Conservation (phyloP, 2,329 filamentous ascomycete species). For the Aspergillus clavatus region DNA sequence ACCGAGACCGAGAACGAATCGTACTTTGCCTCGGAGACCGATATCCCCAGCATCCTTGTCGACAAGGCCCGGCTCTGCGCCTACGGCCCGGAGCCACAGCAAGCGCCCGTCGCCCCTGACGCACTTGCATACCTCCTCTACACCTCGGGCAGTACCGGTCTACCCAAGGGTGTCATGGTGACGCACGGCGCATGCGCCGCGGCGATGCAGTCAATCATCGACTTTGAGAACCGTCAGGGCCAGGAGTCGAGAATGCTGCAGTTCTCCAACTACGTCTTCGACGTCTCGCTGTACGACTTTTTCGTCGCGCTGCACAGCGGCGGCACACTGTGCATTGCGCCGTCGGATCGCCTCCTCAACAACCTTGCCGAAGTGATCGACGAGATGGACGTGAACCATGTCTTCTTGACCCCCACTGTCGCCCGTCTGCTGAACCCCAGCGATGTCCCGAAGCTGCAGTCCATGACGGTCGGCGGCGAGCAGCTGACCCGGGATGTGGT, state of each 20-base stretch:
- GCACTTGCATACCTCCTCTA: not conserved
- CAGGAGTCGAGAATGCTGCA: conserved; percentile 7
- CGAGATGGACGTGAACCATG: conserved; percentile 4
- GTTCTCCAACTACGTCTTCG: conserved; percentile 14
- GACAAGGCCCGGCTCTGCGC: not conserved
- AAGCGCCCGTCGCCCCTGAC: not conserved
- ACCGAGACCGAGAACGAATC: not conserved
- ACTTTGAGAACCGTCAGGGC: not conserved
- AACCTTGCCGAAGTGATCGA: conserved; percentile 6
- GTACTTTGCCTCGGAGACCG: not conserved
- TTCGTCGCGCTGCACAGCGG: conserved; percentile 6
- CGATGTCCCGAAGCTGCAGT: conserved; percentile 9
- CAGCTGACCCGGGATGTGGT: conserved; percentile 10
- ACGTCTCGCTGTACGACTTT: conserved; percentile 9
- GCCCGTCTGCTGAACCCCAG: conserved; percentile 7
- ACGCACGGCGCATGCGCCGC: not conserved
- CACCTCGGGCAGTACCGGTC: conserved; percentile 5
- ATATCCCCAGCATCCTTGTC: not conserved
- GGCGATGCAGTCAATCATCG: not conserved
- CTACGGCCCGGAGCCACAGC: not conserved
- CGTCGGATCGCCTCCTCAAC: conserved; percentile 1
- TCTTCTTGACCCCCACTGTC: conserved; percentile 9
- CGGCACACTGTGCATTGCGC: conserved; percentile 6
- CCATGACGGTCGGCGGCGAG: conserved; percentile 10
- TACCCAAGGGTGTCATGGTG: conserved; percentile 5